Conservation (phyloP, 1,284 basidiomycete genomes). For the Pholiota adiposa region DNA sequence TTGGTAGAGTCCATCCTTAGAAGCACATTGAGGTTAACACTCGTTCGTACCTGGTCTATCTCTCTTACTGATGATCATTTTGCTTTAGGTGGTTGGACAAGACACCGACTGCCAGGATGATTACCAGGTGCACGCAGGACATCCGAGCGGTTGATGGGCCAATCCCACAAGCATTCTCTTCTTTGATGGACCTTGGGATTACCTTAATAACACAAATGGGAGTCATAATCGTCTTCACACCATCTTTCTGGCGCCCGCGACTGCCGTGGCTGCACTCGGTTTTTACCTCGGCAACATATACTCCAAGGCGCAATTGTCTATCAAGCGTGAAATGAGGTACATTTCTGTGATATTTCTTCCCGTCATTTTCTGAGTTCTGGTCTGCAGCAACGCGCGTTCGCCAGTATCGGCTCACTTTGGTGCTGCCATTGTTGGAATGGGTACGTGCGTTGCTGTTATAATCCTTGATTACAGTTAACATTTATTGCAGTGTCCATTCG, state of each 20-base stretch:
- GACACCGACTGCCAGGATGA: slow-evolving; percentile 59
- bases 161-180: slow-evolving; percentile 11
- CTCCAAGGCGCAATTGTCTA: slow-evolving; percentile 75
- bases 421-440: slow-evolving; percentile 67
- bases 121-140: slow-evolving; percentile 60
- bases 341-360: no score
- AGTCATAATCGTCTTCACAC: slow-evolving; percentile 17
- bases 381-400: slow-evolving; percentile 20
- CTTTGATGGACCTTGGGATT: slow-evolving; percentile 4
- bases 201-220: slow-evolving; percentile 13
- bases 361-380: not conserved
- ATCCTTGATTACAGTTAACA: slow-evolving; percentile 23
- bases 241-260: slow-evolving; percentile 18
- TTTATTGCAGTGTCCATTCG: slow-evolving; percentile 55
- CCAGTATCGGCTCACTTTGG: slow-evolving; percentile 46
- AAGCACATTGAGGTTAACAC: slow-evolving; percentile 45
- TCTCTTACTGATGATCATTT: not conserved
- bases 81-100: slow-evolving; percentile 50
- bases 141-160: slow-evolving; percentile 35
- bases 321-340: slow-evolving; percentile 59
- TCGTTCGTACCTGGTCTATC: not conserved
- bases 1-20: slow-evolving; percentile 52
- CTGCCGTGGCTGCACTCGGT: slow-evolving; percentile 29
- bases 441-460: slow-evolving; percentile 43
- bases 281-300: slow-evolving; percentile 49